Conservation (phyloP, 768 basidiomycete species). For the Lactarius sanguifluus region DNA sequence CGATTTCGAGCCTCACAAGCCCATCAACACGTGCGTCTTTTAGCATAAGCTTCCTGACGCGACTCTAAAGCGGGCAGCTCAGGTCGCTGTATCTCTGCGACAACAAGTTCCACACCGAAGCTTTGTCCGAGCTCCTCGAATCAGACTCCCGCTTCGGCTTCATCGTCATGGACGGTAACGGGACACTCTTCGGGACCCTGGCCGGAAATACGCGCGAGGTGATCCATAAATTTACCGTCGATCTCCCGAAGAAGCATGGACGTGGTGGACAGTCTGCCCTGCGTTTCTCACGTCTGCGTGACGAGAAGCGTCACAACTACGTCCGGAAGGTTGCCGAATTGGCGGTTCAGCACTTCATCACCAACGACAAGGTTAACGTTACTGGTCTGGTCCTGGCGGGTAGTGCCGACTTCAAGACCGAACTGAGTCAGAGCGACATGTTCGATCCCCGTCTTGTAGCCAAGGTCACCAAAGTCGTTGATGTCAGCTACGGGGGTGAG, state of each 20-base stretch:
- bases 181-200: conserved; percentile 92
- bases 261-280: conserved; percentile 99
- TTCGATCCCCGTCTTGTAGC: conserved; percentile 85
- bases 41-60: background rate
- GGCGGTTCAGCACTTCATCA: conserved; percentile 97
- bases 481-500: conserved; percentile 98
- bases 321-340: conserved; percentile 97
- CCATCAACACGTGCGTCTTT: conserved; percentile 88
- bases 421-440: conserved; percentile 94
- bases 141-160: conserved; percentile 98
- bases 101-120: conserved; percentile 99
- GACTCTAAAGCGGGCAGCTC: conserved; percentile 17
- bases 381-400: conserved; percentile 95
- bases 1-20: conserved; percentile 98
- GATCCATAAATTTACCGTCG: conserved; percentile 97
- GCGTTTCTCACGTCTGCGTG: conserved; percentile 98
- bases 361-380: conserved; percentile 97
- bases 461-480: conserved; percentile 97
- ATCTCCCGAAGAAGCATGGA: conserved; percentile 99
- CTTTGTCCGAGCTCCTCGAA: conserved; percentile 92
- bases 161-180: conserved; percentile 99
- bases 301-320: conserved; percentile 99
- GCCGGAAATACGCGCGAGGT: conserved; percentile 97
- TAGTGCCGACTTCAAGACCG: conserved; percentile 98
- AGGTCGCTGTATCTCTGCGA: conserved; percentile 98